Conservation (phyloP, 2,329 filamentous ascomycete species). For the Westerdykella sp. region DNA sequence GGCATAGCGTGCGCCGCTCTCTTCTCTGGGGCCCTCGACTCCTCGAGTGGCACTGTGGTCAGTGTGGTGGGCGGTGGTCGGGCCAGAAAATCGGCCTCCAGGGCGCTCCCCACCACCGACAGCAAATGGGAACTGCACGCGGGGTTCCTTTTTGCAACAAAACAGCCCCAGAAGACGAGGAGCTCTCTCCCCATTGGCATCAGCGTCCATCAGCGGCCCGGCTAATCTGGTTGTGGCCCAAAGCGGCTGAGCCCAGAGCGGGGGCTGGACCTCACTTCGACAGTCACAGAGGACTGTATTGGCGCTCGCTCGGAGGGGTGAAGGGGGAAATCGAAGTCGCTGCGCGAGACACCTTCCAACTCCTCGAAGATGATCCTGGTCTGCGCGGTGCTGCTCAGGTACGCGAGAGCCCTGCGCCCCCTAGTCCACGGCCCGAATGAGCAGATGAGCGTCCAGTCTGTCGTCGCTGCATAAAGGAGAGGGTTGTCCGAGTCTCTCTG, state of each 20-base stretch:
- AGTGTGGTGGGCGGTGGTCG: no score
- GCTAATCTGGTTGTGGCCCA: conserved; percentile 27
- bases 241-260: conserved; percentile 20
- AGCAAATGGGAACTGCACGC: conserved; percentile 31
- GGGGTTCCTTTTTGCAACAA: conserved; percentile 6
- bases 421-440: conserved; percentile 12
- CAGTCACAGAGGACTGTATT: no score
- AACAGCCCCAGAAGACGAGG: neutral
- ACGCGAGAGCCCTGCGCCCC: conserved; percentile 7
- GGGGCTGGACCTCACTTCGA: conserved; percentile 21
- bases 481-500: conserved; percentile 9
- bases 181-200: neutral
- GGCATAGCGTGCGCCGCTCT: conserved; percentile 8
- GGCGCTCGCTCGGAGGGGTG: no score
- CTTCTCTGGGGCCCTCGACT: no score
- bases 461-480: conserved; percentile 33
- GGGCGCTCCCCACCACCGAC: neutral
- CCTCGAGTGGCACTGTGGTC: no score
- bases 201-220: conserved; percentile 11
- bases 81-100: neutral
- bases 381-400: conserved; percentile 20
- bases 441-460: conserved; percentile 10
- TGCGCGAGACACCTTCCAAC: neutral
- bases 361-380: neutral
- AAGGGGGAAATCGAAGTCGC: no score